Evolutionary conservation across 2,329 filamentous ascomycete species (phyloP).

Genomic region (Aspergillus fischeri): DNA sequence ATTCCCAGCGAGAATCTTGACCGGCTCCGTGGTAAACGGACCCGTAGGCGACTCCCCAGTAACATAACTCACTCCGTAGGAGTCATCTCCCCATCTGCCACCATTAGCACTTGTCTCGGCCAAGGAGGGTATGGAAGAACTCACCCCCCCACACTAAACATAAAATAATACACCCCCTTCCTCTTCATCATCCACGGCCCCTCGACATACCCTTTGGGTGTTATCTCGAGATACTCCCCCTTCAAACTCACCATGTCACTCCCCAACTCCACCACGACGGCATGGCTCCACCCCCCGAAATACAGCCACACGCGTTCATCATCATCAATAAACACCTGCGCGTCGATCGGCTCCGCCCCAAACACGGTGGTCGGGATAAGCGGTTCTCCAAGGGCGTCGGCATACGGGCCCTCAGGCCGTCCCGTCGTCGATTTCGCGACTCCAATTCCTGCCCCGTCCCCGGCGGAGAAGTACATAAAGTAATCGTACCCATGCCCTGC

Average conservation of each 20-base stretch:
- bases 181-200: conserved; percentile 45
- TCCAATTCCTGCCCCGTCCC: conserved; percentile 45
- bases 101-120: neutral
- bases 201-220: conserved; percentile 45
- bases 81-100: conserved; percentile 42
- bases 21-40: conserved; percentile 38
- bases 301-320: conserved; percentile 43
- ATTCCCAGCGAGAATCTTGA: conserved; percentile 34
- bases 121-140: conserved; percentile 2
- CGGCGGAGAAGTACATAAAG: conserved; percentile 50
- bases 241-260: conserved; percentile 45
- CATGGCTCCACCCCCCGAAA: conserved; percentile 43
- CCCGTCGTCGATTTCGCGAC: conserved; percentile 34
- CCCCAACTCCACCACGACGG: conserved; percentile 42
- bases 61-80: conserved; percentile 45
- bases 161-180: conserved; percentile 41
- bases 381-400: conserved; percentile 41
- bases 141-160: conserved; percentile 43
- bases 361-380: conserved; percentile 44
- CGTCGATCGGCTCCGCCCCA: conserved; percentile 49
- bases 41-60: conserved; percentile 39
- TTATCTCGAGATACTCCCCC: conserved; percentile 45
- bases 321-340: conserved; percentile 44
- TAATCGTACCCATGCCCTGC: conserved; percentile 30
- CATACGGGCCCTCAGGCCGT: conserved; percentile 38